A percentile compares a stretch with the other conserved stretches of the same genome.
Conservation (phyloP, 495 filamentous ascomycete genomes). For the Evernia prunastri region DNA sequence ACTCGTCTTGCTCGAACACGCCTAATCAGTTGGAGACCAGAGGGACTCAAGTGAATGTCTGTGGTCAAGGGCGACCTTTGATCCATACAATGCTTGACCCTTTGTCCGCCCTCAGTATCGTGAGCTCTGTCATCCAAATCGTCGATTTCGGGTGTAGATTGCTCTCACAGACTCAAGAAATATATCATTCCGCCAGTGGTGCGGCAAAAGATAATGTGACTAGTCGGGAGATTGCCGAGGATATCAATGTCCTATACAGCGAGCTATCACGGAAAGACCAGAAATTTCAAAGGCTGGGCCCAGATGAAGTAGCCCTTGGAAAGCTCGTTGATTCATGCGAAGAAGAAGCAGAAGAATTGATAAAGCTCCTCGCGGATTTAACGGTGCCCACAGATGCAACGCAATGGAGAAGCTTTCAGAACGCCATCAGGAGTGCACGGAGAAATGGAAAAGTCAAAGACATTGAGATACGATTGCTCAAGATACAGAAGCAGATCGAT, state of each 20-base stretch:
- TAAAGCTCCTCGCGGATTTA: neutral
- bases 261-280: neutral
- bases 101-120: constrained; percentile 14
- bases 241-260: neutral
- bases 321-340: constrained; percentile 2
- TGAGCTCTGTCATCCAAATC: constrained; percentile 13
- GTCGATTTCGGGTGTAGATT: constrained; percentile 14
- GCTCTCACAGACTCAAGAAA: constrained; percentile 5
- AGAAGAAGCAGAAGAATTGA: neutral
- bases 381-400: constrained; percentile 1
- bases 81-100: constrained; percentile 17
- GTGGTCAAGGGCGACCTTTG: no score
- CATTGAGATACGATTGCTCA: neutral
- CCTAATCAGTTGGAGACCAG: neutral
- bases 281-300: neutral
- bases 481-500: constrained; percentile 8
- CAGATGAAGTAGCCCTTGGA: neutral
- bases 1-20: neutral
- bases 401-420: constrained; percentile 5
- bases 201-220: constrained; percentile 3
- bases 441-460: constrained; percentile 1
- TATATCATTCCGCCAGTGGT: constrained; percentile 3
- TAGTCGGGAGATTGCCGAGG: neutral
- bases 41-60: neutral
- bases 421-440: constrained; percentile 2